A percentile compares a stretch with the other conserved stretches of the same genome.
phyloP scores from a whole-genome alignment of 2,329 filamentous ascomycete genomes.

The Fusarium mangiferae region DNA sequence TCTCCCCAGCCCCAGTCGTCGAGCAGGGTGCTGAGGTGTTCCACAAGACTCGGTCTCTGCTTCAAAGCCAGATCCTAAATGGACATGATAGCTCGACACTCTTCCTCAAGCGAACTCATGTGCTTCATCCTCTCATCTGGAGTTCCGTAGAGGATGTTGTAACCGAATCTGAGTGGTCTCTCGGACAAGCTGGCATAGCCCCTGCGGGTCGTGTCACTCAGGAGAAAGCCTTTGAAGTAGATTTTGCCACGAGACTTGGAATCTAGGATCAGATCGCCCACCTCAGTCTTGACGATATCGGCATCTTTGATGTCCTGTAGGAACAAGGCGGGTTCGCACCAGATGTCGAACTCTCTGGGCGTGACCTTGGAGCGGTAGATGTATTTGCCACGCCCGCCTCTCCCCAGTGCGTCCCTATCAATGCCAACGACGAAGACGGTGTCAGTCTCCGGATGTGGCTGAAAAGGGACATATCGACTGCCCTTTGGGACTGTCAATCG shows the following conservation, averaged over 20 bases:
- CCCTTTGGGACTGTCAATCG: background rate
- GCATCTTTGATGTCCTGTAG: background rate
- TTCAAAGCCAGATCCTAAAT: constrained; percentile 23
- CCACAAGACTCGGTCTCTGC: background rate
- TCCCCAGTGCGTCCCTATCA: background rate
- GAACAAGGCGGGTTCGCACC: constrained; percentile 15
- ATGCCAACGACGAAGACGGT: constrained; percentile 17
- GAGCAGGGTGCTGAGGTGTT: constrained; percentile 16
- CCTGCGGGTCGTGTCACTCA: background rate
- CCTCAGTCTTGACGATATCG: background rate
- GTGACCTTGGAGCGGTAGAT: background rate
- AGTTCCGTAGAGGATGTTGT: constrained; percentile 10
- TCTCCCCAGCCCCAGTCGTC: constrained; percentile 17
- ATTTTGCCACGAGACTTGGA: background rate
- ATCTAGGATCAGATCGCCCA: constrained; percentile 11
- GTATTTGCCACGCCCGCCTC: background rate
- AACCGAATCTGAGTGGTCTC: constrained; percentile 18
- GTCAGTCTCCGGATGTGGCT: background rate
- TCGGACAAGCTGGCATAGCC: constrained; percentile 10
- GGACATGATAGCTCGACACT: constrained; percentile 9
- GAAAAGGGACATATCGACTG: background rate
- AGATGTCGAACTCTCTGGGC: constrained; percentile 7
- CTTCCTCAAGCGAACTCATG: background rate
- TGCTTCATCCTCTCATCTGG: constrained; percentile 1
- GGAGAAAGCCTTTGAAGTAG: constrained; percentile 17